Percentiles rank a stretch among this genome's conserved stretches.
These are phyloP conservation scores for Pythium guiyangense DNA, from an alignment of 352 stramenopile genomes.

Conservation along the genomic window DNA sequence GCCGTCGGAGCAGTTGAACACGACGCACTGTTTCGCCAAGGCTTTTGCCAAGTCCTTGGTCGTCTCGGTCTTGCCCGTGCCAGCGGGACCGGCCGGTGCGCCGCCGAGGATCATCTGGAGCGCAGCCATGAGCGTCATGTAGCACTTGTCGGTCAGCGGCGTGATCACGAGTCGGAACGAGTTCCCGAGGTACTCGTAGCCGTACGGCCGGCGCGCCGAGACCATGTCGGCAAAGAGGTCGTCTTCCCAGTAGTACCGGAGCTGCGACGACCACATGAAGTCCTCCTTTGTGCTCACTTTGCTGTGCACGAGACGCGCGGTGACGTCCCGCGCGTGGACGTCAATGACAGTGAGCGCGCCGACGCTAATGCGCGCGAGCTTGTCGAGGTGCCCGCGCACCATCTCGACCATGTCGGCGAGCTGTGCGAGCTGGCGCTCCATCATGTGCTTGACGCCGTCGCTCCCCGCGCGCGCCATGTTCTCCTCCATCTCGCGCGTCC, in stretches of 20 bases:
- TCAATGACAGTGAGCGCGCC: slow-evolving; percentile 94
- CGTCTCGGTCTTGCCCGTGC: slow-evolving; percentile 94
- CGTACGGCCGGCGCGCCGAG: slow-evolving; percentile 86
- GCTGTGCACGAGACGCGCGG: slow-evolving; percentile 78
- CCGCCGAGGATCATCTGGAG: slow-evolving; percentile 94
- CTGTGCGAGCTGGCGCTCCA: slow-evolving; percentile 87
- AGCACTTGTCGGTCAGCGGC: slow-evolving; percentile 94
- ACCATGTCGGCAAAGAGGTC: slow-evolving; percentile 90
- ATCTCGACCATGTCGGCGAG: slow-evolving; percentile 95
- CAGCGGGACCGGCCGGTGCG: slow-evolving; percentile 88
- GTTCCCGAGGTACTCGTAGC: slow-evolving; percentile 95
- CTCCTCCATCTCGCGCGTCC: slow-evolving; percentile 93
- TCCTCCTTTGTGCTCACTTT: slow-evolving; percentile 87
- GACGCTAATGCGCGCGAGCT: slow-evolving; percentile 89
- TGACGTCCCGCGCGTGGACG: slow-evolving; percentile 93
- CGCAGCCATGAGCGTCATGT: slow-evolving; percentile 94
- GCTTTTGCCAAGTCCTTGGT: slow-evolving; percentile 94
- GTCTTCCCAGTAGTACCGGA: slow-evolving; percentile 94
- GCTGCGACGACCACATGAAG: slow-evolving; percentile 93
- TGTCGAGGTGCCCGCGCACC: slow-evolving; percentile 85
- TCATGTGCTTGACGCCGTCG: slow-evolving; percentile 88
- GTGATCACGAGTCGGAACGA: slow-evolving; percentile 94
- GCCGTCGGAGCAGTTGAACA: slow-evolving; percentile 95
- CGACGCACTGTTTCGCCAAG: slow-evolving; percentile 92
- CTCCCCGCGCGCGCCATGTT: slow-evolving; percentile 74